Percentiles rank a stretch among this genome's conserved stretches.
Evolutionary conservation across 116 monocot species (phyloP).

Genomic region (Zostera marina): DNA sequence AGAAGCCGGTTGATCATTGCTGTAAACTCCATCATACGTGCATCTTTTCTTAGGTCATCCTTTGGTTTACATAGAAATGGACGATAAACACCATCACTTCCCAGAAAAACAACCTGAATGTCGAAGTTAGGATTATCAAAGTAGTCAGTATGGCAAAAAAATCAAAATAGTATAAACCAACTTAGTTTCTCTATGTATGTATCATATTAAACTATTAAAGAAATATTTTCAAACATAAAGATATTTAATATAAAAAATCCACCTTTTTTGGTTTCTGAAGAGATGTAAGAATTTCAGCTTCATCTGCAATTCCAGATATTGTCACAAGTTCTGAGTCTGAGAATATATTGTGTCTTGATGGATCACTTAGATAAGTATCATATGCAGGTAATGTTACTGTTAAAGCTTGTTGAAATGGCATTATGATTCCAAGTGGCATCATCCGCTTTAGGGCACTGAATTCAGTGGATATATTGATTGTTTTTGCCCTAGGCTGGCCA

Average conservation of each 20-base stretch:
- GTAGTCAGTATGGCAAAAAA: background rate
- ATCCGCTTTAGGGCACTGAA: slow-evolving; percentile 94
- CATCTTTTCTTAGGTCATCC: slow-evolving; percentile 93
- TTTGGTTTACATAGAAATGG: slow-evolving; percentile 98
- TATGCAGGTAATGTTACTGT: slow-evolving; percentile 60
- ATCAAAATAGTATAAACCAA: background rate
- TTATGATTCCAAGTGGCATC: slow-evolving; percentile 94
- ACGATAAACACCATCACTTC: slow-evolving; percentile 75
- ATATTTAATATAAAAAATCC: slow-evolving; percentile 4
- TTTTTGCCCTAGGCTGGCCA: slow-evolving; percentile 66
- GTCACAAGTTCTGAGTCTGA: slow-evolving; percentile 46
- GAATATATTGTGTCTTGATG: slow-evolving; percentile 41
- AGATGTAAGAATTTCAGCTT: slow-evolving; percentile 92
- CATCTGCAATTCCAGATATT: slow-evolving; percentile 88
- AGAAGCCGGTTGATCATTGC: slow-evolving; percentile 90
- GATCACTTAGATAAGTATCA: slow-evolving; percentile 28
- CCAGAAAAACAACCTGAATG: slow-evolving; percentile 71
- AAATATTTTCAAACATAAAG: background rate
- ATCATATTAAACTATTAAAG: background rate
- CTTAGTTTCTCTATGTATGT: background rate
- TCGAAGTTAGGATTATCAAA: background rate
- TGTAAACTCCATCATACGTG: slow-evolving; percentile 99
- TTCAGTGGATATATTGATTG: slow-evolving; percentile 71
- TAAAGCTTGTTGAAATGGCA: slow-evolving; percentile 82
- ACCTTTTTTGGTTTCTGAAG: slow-evolving; percentile 98